Evolutionary conservation across 2,329 filamentous ascomycete genomes (phyloP).

Genomic region (Colletotrichum lentis): DNA sequence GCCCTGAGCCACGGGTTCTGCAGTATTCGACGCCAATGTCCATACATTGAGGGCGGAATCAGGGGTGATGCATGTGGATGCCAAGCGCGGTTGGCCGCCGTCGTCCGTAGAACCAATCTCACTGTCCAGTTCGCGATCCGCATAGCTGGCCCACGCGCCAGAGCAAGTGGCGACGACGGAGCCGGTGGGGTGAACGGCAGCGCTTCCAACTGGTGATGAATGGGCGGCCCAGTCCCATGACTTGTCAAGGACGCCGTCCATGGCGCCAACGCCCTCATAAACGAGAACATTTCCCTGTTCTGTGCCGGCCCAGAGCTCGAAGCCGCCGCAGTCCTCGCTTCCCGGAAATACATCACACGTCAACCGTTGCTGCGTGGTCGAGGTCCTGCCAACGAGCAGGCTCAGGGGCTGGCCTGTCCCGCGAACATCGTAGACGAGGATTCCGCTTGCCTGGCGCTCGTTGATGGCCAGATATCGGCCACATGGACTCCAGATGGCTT

Average conservation of each 20-base stretch:
- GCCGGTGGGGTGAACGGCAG: slow-evolving; percentile 61
- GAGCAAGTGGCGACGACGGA: slow-evolving; percentile 66
- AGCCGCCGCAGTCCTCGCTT: slow-evolving; percentile 50
- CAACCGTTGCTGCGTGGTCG: slow-evolving; percentile 64
- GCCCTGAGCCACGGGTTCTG: neutral
- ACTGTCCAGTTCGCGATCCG: slow-evolving; percentile 32
- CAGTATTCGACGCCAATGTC: slow-evolving; percentile 6
- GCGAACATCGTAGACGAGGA: slow-evolving; percentile 70
- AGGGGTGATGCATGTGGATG: slow-evolving; percentile 30
- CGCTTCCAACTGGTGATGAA: slow-evolving; percentile 57
- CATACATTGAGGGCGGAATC: slow-evolving; percentile 39
- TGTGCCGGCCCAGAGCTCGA: slow-evolving; percentile 71
- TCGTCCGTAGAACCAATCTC: slow-evolving; percentile 25
- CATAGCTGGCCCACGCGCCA: slow-evolving; percentile 58
- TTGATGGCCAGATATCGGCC: slow-evolving; percentile 70
- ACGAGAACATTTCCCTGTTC: slow-evolving; percentile 63
- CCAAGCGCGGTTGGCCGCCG: slow-evolving; percentile 31
- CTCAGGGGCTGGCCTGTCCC: slow-evolving; percentile 65
- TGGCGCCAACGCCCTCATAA: slow-evolving; percentile 64
- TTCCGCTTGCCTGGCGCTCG: slow-evolving; percentile 63
- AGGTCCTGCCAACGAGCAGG: slow-evolving; percentile 60
- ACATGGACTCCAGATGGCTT: slow-evolving; percentile 69
- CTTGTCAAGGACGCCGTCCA: slow-evolving; percentile 54
- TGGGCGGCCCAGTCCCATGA: slow-evolving; percentile 62
- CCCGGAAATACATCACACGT: slow-evolving; percentile 63